phyloP scores from a whole-genome alignment of 2,329 filamentous ascomycete species.

The Madurella mycetomatis region DNA sequence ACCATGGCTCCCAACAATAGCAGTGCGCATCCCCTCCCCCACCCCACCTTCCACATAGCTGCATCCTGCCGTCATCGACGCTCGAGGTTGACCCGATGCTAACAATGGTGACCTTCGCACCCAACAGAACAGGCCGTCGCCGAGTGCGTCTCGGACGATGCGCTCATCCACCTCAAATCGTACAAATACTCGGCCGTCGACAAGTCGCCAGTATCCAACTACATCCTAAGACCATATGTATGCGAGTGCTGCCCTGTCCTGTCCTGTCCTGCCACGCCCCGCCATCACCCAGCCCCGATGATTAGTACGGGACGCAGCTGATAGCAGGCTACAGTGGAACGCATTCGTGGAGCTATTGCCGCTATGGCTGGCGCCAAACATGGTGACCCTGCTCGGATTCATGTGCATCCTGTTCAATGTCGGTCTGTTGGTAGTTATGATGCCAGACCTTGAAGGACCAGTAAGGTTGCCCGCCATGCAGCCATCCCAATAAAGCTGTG shows the following conservation, averaged over 20 bases:
- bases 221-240: constrained; percentile 95
- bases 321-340: constrained; percentile 69
- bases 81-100: constrained; percentile 1
- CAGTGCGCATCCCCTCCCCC: constrained; percentile 8
- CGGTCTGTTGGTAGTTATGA: constrained; percentile 64
- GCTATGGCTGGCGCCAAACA: constrained; percentile 95
- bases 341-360: constrained; percentile 86
- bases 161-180: constrained; percentile 81
- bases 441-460: constrained; percentile 87
- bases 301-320: constrained; percentile 42
- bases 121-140: constrained; percentile 51
- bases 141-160: constrained; percentile 82
- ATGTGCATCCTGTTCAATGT: constrained; percentile 89
- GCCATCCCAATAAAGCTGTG: neutral
- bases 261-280: constrained; percentile 12
- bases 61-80: too few relatives aligned
- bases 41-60: neutral
- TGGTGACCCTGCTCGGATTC: constrained; percentile 94
- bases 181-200: constrained; percentile 99
- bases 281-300: neutral
- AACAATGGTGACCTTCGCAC: constrained; percentile 3
- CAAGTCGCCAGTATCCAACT: constrained; percentile 88
- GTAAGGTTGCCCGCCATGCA: constrained; percentile 45
- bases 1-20: constrained; percentile 8
- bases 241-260: constrained; percentile 35